A percentile compares a stretch with the other conserved stretches of the same genome.
phyloP scores from a whole-genome alignment of 2,329 filamentous ascomycete genomes.

The Sporothrix variecibatus region DNA sequence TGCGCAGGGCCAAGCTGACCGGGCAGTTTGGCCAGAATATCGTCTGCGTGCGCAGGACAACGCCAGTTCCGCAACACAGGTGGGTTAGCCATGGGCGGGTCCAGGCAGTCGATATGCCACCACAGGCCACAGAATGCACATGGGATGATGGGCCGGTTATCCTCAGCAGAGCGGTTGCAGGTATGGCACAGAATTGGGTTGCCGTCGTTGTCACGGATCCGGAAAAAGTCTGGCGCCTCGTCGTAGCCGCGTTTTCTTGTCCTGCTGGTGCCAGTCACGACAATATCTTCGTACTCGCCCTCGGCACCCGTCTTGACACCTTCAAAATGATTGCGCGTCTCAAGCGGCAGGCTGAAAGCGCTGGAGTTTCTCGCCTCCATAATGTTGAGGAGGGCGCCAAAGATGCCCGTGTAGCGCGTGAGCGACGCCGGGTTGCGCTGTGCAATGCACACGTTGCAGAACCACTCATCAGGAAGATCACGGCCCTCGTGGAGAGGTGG shows the following conservation, averaged over 20 bases:
- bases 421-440: slow-evolving; percentile 50
- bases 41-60: slow-evolving; percentile 84
- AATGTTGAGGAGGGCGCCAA: slow-evolving; percentile 61
- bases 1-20: slow-evolving; percentile 60
- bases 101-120: slow-evolving; percentile 92
- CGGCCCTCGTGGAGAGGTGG: slow-evolving; percentile 69
- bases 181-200: slow-evolving; percentile 74
- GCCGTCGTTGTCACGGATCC: slow-evolving; percentile 69
- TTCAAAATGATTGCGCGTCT: slow-evolving; percentile 75
- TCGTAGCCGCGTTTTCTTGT: slow-evolving; percentile 55
- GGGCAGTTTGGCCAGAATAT: slow-evolving; percentile 65
- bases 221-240: slow-evolving; percentile 66
- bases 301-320: slow-evolving; percentile 74
- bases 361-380: slow-evolving; percentile 70
- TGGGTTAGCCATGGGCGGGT: slow-evolving; percentile 78
- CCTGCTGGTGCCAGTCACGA: slow-evolving; percentile 37
- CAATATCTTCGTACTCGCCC: slow-evolving; percentile 76
- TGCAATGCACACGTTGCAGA: slow-evolving; percentile 71
- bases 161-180: slow-evolving; percentile 67
- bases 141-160: slow-evolving; percentile 73
- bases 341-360: slow-evolving; percentile 70
- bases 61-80: slow-evolving; percentile 79
- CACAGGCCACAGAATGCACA: slow-evolving; percentile 80
- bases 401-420: slow-evolving; percentile 56
- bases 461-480: slow-evolving; percentile 75